These are phyloP conservation scores for Plectosphaerella sp. DNA, from an alignment of 2,329 filamentous ascomycete genomes.

Conservation along the genomic window DNA sequence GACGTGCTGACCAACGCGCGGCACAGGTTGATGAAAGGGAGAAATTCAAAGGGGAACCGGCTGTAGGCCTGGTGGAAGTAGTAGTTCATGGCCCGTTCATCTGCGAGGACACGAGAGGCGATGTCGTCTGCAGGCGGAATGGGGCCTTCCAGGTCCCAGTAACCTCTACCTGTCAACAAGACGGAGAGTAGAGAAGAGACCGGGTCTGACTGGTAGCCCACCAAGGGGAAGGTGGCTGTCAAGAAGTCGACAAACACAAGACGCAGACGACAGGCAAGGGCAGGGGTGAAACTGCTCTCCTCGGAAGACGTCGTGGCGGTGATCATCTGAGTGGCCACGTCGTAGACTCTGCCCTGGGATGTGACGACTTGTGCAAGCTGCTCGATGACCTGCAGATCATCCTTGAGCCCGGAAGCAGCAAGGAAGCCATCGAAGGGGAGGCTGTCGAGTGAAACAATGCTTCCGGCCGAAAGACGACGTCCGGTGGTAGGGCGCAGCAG, in stretches of 20 bases:
- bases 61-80: conserved; percentile 65
- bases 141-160: conserved; percentile 42
- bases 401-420: conserved; percentile 42
- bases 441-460: conserved; percentile 58
- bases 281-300: conserved; percentile 42
- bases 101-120: conserved; percentile 7
- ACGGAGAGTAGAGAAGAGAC: conserved; percentile 62
- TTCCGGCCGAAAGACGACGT: conserved; percentile 56
- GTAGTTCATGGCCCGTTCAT: conserved; percentile 42
- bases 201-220: conserved; percentile 71
- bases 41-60: conserved; percentile 81
- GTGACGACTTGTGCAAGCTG: conserved; percentile 45
- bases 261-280: conserved; percentile 60
- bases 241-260: conserved; percentile 65
- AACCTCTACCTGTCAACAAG: conserved; percentile 49
- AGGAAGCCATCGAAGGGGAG: conserved; percentile 56
- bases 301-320: conserved; percentile 38
- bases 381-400: conserved; percentile 47
- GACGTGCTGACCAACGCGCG: conserved; percentile 50
- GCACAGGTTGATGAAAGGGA: conserved; percentile 71
- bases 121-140: conserved; percentile 7
- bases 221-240: conserved; percentile 58
- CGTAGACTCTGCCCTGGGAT: conserved; percentile 46
- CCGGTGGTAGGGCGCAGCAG: conserved; percentile 31
- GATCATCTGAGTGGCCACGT: conserved; percentile 48